phyloP scores from a whole-genome alignment of 2,329 filamentous ascomycete genomes.

The Coleophoma cylindrospora region DNA sequence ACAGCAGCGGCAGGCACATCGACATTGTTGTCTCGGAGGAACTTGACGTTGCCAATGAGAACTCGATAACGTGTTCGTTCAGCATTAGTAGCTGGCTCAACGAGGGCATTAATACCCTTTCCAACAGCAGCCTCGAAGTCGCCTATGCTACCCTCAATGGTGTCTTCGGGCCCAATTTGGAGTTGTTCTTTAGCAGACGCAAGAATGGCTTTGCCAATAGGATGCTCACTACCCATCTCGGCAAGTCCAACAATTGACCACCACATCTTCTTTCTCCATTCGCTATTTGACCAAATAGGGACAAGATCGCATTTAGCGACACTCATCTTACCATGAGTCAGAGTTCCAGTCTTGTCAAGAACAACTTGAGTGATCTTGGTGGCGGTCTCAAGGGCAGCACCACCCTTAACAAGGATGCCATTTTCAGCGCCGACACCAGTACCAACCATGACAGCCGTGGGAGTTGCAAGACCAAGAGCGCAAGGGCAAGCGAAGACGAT shows the following conservation, averaged over 20 bases:
- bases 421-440: slow-evolving; percentile 95
- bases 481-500: slow-evolving; percentile 98
- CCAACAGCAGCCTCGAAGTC: slow-evolving; percentile 83
- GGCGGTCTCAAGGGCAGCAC: slow-evolving; percentile 82
- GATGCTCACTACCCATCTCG: slow-evolving; percentile 93
- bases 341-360: slow-evolving; percentile 91
- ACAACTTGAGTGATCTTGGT: slow-evolving; percentile 89
- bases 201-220: slow-evolving; percentile 86
- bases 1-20: slow-evolving; percentile 59
- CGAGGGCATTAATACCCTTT: slow-evolving; percentile 74
- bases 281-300: slow-evolving; percentile 62
- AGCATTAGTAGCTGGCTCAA: slow-evolving; percentile 69
- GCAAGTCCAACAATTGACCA: slow-evolving; percentile 95
- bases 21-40: slow-evolving; percentile 68
- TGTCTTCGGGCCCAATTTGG: slow-evolving; percentile 63
- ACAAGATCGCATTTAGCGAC: slow-evolving; percentile 69
- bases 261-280: slow-evolving; percentile 72
- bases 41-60: slow-evolving; percentile 77
- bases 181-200: slow-evolving; percentile 71
- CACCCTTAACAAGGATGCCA: slow-evolving; percentile 96
- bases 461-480: slow-evolving; percentile 90
- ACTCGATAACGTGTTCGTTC: slow-evolving; percentile 70
- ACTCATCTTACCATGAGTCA: slow-evolving; percentile 94
- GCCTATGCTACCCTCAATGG: slow-evolving; percentile 77
- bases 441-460: slow-evolving; percentile 97